Evolutionary conservation across 78 protist species (phyloP), one percentile per base, ranked within the genome.

Genomic region (Dictyostelium brefeldianum): DNA sequence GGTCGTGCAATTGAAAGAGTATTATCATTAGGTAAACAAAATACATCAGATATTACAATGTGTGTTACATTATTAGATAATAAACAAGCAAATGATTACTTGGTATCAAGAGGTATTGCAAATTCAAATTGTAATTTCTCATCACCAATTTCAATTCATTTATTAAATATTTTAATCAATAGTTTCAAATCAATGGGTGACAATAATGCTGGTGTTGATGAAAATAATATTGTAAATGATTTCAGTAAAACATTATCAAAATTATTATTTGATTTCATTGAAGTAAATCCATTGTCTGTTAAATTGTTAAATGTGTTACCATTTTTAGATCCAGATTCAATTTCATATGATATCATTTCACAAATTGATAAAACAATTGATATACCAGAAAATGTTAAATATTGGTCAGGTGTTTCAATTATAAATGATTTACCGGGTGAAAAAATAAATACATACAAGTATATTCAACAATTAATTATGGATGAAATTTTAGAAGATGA

Each of bases 321-420:
- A 71, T 71, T 36, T 6, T 17, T 71, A 1, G 57, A 71, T 20
- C 79, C 79, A 15, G 79, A 71, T 9, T 27, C 31, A 9, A 71
- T 71, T 9, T 20, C 79, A 46, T 29, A 41, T 43, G 41, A 71
- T n/a, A 48, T 71, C 9, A 20, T 71, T 9, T 5, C 36, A 5
- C 41, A 71, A 20, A 43, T 71, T n/a, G 8, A 25, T 62, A 20
- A 4, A 43, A n/a, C 54, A 43, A 71, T 46, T 22, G 7, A 71
- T 1, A 59, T 59, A 3, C 15, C 3, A 1, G 10, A 59, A 18
- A n/a, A 7, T 59, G 22, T 71, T 10, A n/a, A 43, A 3, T 71
- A 71, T 71, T 71, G 79, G 79, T 71, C 79, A n/a, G 12, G 15
- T 17, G 12, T 71, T 43, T 71, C 79, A n/a, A 22, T 71, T 18